Conservation (phyloP, 805 yeast species). For the Ogataea wickerhamii region DNA sequence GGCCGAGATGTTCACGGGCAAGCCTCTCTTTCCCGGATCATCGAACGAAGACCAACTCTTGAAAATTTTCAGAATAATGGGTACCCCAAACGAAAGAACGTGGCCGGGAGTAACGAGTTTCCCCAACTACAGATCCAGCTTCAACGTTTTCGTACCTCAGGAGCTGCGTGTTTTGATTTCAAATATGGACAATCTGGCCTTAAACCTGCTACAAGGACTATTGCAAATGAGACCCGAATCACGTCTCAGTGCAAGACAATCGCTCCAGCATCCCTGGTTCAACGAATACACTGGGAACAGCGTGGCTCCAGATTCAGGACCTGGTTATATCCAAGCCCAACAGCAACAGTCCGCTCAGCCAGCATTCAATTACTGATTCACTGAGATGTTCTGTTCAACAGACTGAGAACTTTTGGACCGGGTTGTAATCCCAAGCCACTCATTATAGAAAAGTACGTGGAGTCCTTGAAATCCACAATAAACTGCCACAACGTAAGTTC, state of each 20-base stretch:
- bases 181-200: constrained; percentile 63
- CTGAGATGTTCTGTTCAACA: constrained; percentile 2
- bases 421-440: constrained; percentile 15
- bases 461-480: constrained; percentile 16
- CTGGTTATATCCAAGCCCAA: neutral
- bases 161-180: constrained; percentile 71
- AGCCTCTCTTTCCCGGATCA: constrained; percentile 93
- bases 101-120: constrained; percentile 96
- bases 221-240: constrained; percentile 62
- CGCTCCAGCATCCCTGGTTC: constrained; percentile 75
- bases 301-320: constrained; percentile 4
- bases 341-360: neutral
- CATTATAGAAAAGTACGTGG: constrained; percentile 11
- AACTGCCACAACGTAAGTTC: constrained; percentile 20
- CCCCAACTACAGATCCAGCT: constrained; percentile 82
- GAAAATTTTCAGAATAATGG: constrained; percentile 89
- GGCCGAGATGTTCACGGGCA: constrained; percentile 98
- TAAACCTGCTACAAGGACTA: constrained; percentile 58
- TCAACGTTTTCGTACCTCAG: constrained; percentile 85
- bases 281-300: constrained; percentile 52
- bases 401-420: constrained; percentile 9
- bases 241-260: constrained; percentile 57
- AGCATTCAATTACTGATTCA: neutral
- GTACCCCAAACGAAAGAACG: constrained; percentile 91
- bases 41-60: constrained; percentile 93